Percentiles rank a stretch among this genome's conserved stretches.
Conservation (phyloP, 1,284 basidiomycete species). For the Phellopilus nigrolimitatus region DNA sequence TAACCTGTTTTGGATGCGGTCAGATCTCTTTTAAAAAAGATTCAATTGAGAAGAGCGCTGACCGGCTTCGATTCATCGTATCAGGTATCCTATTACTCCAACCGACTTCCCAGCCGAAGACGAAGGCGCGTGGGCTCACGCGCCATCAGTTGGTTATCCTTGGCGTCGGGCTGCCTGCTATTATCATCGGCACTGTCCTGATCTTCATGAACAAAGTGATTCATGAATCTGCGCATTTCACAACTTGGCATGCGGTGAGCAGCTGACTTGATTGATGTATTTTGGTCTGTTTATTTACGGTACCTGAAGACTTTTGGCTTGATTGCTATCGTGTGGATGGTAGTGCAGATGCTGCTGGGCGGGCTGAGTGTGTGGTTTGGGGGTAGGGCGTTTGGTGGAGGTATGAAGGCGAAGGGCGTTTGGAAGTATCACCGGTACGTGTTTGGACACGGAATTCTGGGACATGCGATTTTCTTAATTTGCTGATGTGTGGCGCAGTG, state of each 20-base stretch:
- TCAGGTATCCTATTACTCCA: conserved; percentile 23
- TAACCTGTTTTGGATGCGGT: conserved; percentile 22
- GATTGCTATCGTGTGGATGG: conserved; percentile 21
- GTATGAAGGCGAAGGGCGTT: conserved; percentile 20
- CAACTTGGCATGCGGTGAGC: conserved; percentile 24
- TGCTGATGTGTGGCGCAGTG: not conserved
- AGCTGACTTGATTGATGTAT: not conserved
- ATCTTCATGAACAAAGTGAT: conserved; percentile 23
- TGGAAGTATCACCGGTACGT: conserved; percentile 22
- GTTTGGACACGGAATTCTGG: no score
- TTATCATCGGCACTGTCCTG: conserved; percentile 20
- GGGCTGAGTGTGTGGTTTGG: conserved; percentile 21
- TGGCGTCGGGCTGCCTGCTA: conserved; percentile 21
- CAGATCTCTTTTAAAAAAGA: not conserved
- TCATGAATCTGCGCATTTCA: conserved; percentile 22
- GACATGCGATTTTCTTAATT: not conserved
- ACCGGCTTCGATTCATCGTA: not conserved
- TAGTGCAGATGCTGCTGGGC: conserved; percentile 16
- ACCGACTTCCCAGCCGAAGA: conserved; percentile 22
- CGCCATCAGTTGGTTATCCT: conserved; percentile 24
- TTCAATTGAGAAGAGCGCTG: not conserved
- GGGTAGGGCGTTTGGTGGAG: conserved; percentile 18
- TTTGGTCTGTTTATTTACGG: not conserved
- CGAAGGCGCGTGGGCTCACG: conserved; percentile 21
- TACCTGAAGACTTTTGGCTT: conserved; percentile 19